Percentiles rank a stretch among this genome's conserved stretches.
Conservation (phyloP, 2,329 filamentous ascomycete genomes). For the Rutstroemia sydowiana region DNA sequence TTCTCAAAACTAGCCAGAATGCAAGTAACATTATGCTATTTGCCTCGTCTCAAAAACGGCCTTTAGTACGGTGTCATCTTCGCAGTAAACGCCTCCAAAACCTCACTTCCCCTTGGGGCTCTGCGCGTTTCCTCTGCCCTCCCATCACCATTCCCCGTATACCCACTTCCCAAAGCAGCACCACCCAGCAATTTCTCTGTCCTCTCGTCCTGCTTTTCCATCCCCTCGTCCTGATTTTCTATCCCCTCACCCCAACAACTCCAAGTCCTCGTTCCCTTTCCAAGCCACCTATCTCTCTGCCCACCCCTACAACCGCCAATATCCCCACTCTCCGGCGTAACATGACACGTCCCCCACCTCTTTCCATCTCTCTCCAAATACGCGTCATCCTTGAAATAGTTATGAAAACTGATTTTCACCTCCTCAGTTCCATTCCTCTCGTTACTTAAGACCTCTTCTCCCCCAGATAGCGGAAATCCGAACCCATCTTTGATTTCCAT, state of each 20-base stretch:
- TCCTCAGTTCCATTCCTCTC: slow-evolving; percentile 12
- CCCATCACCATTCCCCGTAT: background rate
- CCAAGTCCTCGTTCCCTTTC: slow-evolving; percentile 22
- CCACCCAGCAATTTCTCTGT: background rate
- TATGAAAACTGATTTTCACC: slow-evolving; percentile 22
- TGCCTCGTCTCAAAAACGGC: too few relatives aligned
- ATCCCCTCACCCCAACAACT: slow-evolving; percentile 14
- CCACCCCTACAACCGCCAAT: slow-evolving; percentile 21
- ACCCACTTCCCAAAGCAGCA: background rate
- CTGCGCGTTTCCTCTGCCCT: background rate
- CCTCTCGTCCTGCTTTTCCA: background rate
- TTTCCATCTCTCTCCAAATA: slow-evolving; percentile 21
- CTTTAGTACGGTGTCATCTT: too few relatives aligned
- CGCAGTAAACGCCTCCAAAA: background rate
- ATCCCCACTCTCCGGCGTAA: slow-evolving; percentile 22
- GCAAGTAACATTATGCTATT: too few relatives aligned
- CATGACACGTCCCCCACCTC: slow-evolving; percentile 20
- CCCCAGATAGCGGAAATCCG: background rate
- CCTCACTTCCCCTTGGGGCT: background rate
- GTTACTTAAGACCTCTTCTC: too few relatives aligned
- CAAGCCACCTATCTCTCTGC: slow-evolving; percentile 18
- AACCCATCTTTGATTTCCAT: slow-evolving; percentile 15
- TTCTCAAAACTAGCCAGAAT: too few relatives aligned
- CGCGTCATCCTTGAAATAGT: slow-evolving; percentile 12
- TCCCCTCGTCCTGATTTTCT: background rate